Conservation (phyloP, 2,329 filamentous ascomycete genomes). For the Aschersonia sp. region DNA sequence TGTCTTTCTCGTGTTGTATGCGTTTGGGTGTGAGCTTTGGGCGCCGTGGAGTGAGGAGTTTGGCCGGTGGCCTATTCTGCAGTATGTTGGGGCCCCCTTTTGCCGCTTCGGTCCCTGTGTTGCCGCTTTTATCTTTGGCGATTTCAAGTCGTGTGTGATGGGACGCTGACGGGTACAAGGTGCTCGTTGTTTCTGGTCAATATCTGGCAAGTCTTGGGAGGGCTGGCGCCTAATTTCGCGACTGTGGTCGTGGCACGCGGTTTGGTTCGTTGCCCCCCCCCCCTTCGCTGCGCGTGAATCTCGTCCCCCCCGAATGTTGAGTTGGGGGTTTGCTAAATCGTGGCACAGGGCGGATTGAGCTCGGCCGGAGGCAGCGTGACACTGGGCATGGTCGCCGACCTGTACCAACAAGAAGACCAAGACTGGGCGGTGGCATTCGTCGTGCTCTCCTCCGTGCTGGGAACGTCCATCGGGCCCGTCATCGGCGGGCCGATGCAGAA, state of each 20-base stretch:
- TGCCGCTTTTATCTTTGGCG: no score
- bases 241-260: slow-evolving; percentile 53
- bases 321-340: no score
- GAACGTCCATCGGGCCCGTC: slow-evolving; percentile 61
- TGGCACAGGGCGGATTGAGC: slow-evolving; percentile 37
- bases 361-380: slow-evolving; percentile 61
- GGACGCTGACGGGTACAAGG: background rate
- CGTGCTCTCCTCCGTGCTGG: slow-evolving; percentile 66
- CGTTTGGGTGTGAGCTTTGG: slow-evolving; percentile 78
- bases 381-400: slow-evolving; percentile 58
- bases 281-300: background rate
- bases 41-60: slow-evolving; percentile 77
- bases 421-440: slow-evolving; percentile 64
- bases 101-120: no score
- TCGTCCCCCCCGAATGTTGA: background rate
- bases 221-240: slow-evolving; percentile 56
- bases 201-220: slow-evolving; percentile 59
- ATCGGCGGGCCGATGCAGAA: slow-evolving; percentile 60
- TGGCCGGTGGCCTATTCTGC: slow-evolving; percentile 60
- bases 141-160: background rate
- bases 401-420: slow-evolving; percentile 55
- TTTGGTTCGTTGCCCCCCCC: slow-evolving; percentile 21
- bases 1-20: slow-evolving; percentile 68
- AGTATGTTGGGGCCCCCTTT: slow-evolving; percentile 22
- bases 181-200: slow-evolving; percentile 58